phyloP scores from a whole-genome alignment of 345 rosid genomes.

The Citrus maxima region DNA sequence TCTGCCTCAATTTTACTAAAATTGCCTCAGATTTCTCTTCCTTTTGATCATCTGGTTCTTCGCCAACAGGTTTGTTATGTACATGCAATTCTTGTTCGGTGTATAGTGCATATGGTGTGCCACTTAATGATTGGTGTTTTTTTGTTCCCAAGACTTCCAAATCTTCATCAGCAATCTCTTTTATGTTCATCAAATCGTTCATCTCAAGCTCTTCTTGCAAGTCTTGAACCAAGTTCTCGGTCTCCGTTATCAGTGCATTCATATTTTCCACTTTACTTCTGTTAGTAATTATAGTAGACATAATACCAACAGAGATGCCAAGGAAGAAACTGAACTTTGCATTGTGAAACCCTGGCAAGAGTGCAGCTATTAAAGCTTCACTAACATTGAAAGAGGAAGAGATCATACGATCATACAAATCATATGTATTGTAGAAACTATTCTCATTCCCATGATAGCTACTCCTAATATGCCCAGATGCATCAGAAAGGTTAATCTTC shows the following conservation, averaged over 20 bases:
- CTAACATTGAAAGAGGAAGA: not conserved
- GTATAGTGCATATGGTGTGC: not conserved
- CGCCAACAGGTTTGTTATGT: not conserved
- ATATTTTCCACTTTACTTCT: constrained; percentile 23
- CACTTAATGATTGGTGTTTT: not conserved
- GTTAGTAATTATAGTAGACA: constrained; percentile 2
- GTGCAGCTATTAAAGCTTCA: not conserved
- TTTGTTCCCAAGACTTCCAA: not conserved
- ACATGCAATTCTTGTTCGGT: not conserved
- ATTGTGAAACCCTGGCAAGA: constrained; percentile 21
- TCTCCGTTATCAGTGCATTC: constrained; percentile 23
- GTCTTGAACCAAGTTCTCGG: constrained; percentile 25
- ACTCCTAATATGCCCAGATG: constrained; percentile 3
- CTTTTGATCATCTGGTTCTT: constrained; percentile 5
- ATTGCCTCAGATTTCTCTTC: constrained; percentile 12
- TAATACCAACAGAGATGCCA: constrained; percentile 25
- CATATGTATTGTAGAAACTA: not conserved
- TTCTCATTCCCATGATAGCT: constrained; percentile 4
- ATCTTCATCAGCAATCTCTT: constrained; percentile 11
- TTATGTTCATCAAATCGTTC: constrained; percentile 21
- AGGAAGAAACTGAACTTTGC: constrained; percentile 17
- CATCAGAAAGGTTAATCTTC: constrained; percentile 12
- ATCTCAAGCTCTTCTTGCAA: constrained; percentile 37
- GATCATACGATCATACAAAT: not conserved
- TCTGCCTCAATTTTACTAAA: constrained; percentile 34